These are phyloP conservation scores for Trichosporon sp. DNA, from an alignment of 1,284 basidiomycete genomes.

Conservation along the genomic window DNA sequence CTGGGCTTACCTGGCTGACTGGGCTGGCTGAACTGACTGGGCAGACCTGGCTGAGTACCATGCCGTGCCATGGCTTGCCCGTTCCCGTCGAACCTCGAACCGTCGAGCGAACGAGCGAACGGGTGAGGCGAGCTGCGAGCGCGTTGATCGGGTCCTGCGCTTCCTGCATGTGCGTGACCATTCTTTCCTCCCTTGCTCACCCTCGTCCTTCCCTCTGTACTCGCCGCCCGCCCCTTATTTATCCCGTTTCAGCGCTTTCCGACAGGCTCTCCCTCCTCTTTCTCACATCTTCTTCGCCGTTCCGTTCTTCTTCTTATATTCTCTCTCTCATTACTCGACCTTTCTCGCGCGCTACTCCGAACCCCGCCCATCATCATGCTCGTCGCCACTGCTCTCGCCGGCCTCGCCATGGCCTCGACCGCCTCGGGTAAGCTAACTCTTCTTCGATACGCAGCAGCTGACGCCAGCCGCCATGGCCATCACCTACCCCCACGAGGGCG, in stretches of 20 bases:
- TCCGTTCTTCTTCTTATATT: neutral
- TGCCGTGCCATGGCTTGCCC: too few species aligned
- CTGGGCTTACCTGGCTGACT: too few species aligned
- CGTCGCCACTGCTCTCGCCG: neutral
- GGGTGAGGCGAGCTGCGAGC: too few species aligned
- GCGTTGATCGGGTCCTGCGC: neutral
- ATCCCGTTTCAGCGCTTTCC: slow-evolving; percentile 3
- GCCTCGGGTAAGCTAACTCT: neutral
- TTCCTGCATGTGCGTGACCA: neutral
- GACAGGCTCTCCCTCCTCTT: neutral
- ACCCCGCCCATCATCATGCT: too few species aligned
- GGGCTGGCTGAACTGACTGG: too few species aligned
- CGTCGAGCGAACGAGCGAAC: neutral
- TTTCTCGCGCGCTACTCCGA: neutral
- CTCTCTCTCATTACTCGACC: neutral
- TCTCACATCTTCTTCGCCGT: neutral
- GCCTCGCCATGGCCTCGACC: neutral
- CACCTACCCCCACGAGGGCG: slow-evolving; percentile 30
- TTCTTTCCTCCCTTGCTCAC: too few species aligned
- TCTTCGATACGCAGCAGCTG: neutral
- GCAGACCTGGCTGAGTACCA: too few species aligned
- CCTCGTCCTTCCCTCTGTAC: neutral
- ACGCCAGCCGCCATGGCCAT: slow-evolving; percentile 35
- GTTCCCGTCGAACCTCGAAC: neutral
- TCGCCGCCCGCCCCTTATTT: neutral